A percentile compares a stretch with the other conserved stretches of the same genome.
Evolutionary conservation across 2,329 filamentous ascomycete genomes (phyloP).

Genomic region (Nothophaeocryptopus gaeumannii): DNA sequence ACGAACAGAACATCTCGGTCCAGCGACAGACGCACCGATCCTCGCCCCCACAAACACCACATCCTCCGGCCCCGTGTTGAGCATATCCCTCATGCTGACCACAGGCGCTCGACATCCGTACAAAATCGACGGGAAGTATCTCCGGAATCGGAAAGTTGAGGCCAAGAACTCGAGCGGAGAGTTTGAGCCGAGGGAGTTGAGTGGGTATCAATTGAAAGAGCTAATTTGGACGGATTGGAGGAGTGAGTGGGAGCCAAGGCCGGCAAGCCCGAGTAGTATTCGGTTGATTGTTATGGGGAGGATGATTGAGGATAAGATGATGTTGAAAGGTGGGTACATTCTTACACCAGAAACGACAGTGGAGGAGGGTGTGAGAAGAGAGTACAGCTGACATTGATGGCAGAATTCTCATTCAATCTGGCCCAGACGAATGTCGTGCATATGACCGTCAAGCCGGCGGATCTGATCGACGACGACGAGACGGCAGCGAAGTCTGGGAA

Average conservation of each 20-base stretch:
- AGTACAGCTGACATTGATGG: not conserved
- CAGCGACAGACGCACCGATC: conserved; percentile 45
- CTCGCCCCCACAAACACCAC: conserved; percentile 25
- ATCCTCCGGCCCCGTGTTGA: conserved; percentile 50
- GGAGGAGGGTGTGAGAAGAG: conserved; percentile 72
- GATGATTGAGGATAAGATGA: conserved; percentile 82
- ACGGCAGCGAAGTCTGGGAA: conserved; percentile 67
- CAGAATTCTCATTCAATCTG: conserved; percentile 75
- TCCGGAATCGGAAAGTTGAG: conserved; percentile 74
- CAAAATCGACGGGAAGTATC: conserved; percentile 82
- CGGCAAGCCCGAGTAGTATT: conserved; percentile 83
- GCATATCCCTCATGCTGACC: conserved; percentile 74
- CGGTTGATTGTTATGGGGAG: conserved; percentile 89
- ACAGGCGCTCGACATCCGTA: conserved; percentile 84
- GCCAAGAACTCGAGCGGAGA: conserved; percentile 63
- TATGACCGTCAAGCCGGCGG: conserved; percentile 86
- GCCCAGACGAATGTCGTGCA: conserved; percentile 83
- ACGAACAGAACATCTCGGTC: conserved; percentile 48
- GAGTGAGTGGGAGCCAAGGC: conserved; percentile 79
- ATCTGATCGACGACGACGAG: conserved; percentile 71
- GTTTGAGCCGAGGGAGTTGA: conserved; percentile 80
- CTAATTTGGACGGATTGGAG: conserved; percentile 91
- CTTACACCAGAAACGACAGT: conserved; percentile 65
- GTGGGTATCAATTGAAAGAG: conserved; percentile 90
- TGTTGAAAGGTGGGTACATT: conserved; percentile 64